Conservation (phyloP, 1,139 yeast genomes). For the Pichia sp. region DNA sequence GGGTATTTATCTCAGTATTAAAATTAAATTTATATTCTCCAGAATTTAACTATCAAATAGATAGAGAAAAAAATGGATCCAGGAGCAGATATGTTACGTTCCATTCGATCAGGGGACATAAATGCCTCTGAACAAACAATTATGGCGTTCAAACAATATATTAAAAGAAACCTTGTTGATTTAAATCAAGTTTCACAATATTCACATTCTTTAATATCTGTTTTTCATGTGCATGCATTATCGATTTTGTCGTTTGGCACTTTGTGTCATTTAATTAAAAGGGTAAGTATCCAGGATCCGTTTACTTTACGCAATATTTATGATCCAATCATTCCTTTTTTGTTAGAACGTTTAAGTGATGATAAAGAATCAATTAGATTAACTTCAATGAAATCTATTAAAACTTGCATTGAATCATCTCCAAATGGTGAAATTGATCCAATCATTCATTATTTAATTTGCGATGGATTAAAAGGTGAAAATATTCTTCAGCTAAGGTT, state of each 20-base stretch:
- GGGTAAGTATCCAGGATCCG: constrained; percentile 70
- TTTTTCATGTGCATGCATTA: constrained; percentile 33
- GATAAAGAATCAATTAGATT: constrained; percentile 37
- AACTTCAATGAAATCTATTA: constrained; percentile 52
- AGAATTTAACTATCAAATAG: not conserved
- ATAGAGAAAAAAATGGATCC: not conserved
- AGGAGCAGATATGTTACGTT: constrained; percentile 7
- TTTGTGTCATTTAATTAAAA: constrained; percentile 66
- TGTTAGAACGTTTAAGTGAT: constrained; percentile 50
- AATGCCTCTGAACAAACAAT: constrained; percentile 6
- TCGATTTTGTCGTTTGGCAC: constrained; percentile 54
- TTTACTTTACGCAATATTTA: constrained; percentile 45
- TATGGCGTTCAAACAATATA: constrained; percentile 29
- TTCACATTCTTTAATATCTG: constrained; percentile 49
- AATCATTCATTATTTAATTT: constrained; percentile 45
- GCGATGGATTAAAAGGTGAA: constrained; percentile 44
- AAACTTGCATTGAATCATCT: constrained; percentile 58
- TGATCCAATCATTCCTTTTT: constrained; percentile 48
- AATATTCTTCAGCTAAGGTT: constrained; percentile 25
- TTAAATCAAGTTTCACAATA: constrained; percentile 47
- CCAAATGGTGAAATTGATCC: constrained; percentile 37
- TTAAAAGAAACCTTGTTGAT: constrained; percentile 61
- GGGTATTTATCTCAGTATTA: too few relatives aligned
- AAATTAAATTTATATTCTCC: too few relatives aligned
- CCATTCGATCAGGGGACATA: constrained; percentile 2